These are phyloP conservation scores for Calonectria multiphialidica DNA, from an alignment of 2,329 filamentous ascomycete genomes.

Conservation along the genomic window DNA sequence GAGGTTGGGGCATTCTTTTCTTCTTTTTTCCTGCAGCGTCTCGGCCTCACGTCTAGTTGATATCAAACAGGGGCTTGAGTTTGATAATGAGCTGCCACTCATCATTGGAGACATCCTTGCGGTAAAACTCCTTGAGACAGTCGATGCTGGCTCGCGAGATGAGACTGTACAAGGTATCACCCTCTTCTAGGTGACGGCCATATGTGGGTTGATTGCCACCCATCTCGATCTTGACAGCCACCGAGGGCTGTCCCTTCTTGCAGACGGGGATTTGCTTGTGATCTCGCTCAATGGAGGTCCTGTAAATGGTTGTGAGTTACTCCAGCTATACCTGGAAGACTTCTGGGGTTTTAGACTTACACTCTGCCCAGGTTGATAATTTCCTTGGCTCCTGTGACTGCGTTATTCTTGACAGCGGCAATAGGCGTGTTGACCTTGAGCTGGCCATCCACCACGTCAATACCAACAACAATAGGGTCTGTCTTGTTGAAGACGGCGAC, in stretches of 20 bases:
- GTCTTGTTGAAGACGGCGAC: slow-evolving; percentile 99
- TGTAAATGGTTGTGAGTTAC: slow-evolving; percentile 53
- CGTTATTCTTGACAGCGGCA: slow-evolving; percentile 85
- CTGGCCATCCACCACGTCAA: slow-evolving; percentile 93
- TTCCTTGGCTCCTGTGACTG: slow-evolving; percentile 84
- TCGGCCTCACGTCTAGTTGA: slow-evolving; percentile 65
- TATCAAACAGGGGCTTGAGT: slow-evolving; percentile 94
- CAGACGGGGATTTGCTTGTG: slow-evolving; percentile 94
- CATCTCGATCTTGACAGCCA: slow-evolving; percentile 97
- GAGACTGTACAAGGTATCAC: slow-evolving; percentile 86
- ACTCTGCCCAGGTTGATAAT: slow-evolving; percentile 90
- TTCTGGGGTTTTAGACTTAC: slow-evolving; percentile 68
- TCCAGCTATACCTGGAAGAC: too few relatives aligned
- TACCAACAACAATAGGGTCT: slow-evolving; percentile 91
- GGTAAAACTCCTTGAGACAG: slow-evolving; percentile 95
- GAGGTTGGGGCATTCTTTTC: not conserved
- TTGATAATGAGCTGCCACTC: slow-evolving; percentile 97
- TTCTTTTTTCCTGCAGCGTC: not conserved
- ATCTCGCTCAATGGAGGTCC: slow-evolving; percentile 96
- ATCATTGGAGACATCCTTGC: slow-evolving; percentile 86
- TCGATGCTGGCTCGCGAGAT: slow-evolving; percentile 93
- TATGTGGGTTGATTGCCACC: slow-evolving; percentile 93
- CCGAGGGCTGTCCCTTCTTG: slow-evolving; percentile 97
- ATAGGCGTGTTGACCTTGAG: slow-evolving; percentile 91
- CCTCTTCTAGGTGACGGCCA: slow-evolving; percentile 94